Conservation (phyloP, 495 filamentous ascomycete genomes). For the Aspergillus leporis region DNA sequence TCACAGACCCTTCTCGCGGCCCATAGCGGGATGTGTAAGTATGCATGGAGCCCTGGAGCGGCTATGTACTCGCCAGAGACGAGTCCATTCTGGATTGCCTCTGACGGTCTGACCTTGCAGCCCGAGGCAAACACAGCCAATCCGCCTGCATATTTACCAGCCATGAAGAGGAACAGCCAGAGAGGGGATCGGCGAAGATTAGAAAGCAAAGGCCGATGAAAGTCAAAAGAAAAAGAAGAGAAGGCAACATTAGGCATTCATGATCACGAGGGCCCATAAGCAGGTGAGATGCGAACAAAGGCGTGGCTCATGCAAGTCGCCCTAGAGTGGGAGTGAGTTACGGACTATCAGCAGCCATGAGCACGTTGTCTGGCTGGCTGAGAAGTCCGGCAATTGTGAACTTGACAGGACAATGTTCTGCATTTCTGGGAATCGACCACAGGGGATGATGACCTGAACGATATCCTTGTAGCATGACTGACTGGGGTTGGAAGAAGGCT, state of each 20-base stretch:
- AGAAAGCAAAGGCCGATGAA: background rate
- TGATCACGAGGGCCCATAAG: constrained; percentile 17
- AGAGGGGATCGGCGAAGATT: background rate
- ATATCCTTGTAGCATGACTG: constrained; percentile 18
- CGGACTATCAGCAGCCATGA: constrained; percentile 21
- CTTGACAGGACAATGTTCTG: constrained; percentile 7
- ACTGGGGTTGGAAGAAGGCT: constrained; percentile 24
- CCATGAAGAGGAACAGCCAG: background rate
- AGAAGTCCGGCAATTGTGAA: constrained; percentile 8
- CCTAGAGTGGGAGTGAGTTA: constrained; percentile 6
- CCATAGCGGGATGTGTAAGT: background rate
- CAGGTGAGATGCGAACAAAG: constrained; percentile 8
- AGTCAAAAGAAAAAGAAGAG: constrained; percentile 3
- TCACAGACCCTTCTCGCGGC: background rate
- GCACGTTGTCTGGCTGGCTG: constrained; percentile 19
- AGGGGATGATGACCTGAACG: background rate
- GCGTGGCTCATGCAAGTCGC: constrained; percentile 19
- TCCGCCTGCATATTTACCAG: background rate
- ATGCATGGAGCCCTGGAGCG: background rate
- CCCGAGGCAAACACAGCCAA: background rate
- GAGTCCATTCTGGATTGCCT: background rate
- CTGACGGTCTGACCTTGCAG: background rate
- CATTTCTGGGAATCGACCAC: constrained; percentile 3
- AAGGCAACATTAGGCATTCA: constrained; percentile 2
- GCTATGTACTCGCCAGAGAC: background rate